A percentile compares a stretch with the other conserved stretches of the same genome.
These are phyloP conservation scores for Leccinum arenicola DNA, from an alignment of 768 basidiomycete species.

Conservation along the genomic window DNA sequence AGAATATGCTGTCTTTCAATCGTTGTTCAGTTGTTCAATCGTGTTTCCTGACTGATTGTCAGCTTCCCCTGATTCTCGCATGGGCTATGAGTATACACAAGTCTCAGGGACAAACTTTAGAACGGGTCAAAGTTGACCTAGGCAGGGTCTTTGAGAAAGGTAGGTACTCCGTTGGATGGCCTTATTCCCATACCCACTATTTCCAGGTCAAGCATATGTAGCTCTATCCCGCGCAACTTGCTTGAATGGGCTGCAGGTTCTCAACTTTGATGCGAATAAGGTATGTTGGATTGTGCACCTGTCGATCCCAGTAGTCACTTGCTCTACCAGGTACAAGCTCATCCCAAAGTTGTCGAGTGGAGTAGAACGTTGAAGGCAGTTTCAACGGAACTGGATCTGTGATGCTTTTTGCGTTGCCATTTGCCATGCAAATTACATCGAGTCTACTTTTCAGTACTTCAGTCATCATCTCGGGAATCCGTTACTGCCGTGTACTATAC, in stretches of 20 bases:
- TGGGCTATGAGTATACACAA: conserved; percentile 99
- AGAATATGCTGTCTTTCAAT: conserved; percentile 15
- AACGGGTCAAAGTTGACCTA: conserved; percentile 92
- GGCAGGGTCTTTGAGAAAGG: conserved; percentile 92
- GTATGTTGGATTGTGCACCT: conserved; percentile 35
- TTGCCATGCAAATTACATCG: not conserved
- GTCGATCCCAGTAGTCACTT: conserved; percentile 4
- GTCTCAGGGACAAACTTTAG: conserved; percentile 94
- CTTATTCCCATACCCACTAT: conserved; percentile 1
- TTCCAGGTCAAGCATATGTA: conserved; percentile 83
- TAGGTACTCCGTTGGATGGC: conserved; percentile 23
- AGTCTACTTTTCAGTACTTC: not conserved
- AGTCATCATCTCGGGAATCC: not conserved
- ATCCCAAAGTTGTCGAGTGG: conserved; percentile 72
- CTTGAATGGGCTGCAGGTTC: conserved; percentile 80
- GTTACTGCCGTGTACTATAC: not conserved
- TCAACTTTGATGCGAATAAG: conserved; percentile 74
- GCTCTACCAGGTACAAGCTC: conserved; percentile 56
- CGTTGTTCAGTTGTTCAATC: not conserved
- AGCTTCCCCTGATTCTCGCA: conserved; percentile 85
- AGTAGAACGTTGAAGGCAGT: conserved; percentile 64
- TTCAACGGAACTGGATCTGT: conserved; percentile 10
- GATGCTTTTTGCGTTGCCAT: not conserved
- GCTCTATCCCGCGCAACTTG: conserved; percentile 87
- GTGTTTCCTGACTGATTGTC: conserved; percentile 3